Percentiles rank a stretch among this genome's conserved stretches.
These are phyloP conservation scores for Pseudocercospora crystallina DNA, from an alignment of 2,329 filamentous ascomycete genomes.

Conservation along the genomic window DNA sequence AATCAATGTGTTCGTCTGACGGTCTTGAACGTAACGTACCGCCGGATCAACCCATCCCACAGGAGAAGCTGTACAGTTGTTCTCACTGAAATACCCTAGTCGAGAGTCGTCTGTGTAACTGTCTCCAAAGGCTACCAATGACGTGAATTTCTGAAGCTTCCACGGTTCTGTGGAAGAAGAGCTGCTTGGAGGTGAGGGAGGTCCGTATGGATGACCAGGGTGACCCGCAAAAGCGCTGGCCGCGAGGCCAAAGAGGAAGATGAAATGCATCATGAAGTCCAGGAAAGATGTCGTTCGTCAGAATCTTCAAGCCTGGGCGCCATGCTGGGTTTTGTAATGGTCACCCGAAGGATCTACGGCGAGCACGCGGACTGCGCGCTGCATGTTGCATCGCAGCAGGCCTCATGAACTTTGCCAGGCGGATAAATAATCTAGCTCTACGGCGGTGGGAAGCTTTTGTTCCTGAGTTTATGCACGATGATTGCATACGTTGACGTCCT, in stretches of 20 bases:
- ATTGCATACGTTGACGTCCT: constrained; percentile 3
- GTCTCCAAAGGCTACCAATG: constrained; percentile 70
- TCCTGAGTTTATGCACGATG: background rate
- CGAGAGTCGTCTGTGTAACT: constrained; percentile 70
- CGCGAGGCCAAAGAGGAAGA: background rate
- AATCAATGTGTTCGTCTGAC: background rate
- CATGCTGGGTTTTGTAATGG: no score
- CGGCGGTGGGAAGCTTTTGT: no score
- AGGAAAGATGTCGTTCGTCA: no score
- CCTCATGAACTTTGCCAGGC: no score
- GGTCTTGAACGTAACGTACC: constrained; percentile 33
- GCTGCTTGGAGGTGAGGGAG: background rate
- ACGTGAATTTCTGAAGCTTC: constrained; percentile 55
- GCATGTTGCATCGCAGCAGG: no score
- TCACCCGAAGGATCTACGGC: no score
- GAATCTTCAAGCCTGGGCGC: no score
- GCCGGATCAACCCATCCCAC: constrained; percentile 56
- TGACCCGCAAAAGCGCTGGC: background rate
- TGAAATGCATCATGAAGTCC: background rate
- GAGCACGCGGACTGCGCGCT: no score
- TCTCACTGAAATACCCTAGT: constrained; percentile 59
- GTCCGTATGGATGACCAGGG: background rate
- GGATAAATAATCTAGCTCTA: no score
- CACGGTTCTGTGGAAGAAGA: constrained; percentile 25
- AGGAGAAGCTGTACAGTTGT: constrained; percentile 63